A percentile compares a stretch with the other conserved stretches of the same genome.
Evolutionary conservation across 2,329 filamentous ascomycete species (phyloP).

Genomic region (Corynespora cassiicola): DNA sequence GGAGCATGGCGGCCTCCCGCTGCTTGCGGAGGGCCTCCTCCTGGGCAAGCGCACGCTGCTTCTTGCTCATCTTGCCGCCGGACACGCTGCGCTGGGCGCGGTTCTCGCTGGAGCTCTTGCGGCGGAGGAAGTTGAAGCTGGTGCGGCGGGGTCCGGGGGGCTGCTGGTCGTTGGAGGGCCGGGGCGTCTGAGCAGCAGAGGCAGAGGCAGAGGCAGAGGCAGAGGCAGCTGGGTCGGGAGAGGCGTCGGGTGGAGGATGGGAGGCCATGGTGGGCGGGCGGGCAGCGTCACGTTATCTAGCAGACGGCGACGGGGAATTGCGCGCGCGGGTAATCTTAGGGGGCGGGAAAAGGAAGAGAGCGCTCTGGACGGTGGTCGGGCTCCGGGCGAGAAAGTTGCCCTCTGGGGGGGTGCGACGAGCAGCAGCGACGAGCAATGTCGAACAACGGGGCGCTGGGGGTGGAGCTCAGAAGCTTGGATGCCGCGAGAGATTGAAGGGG

Average conservation of each 20-base stretch:
- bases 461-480: too few relatives aligned
- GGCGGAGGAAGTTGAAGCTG: constrained; percentile 46
- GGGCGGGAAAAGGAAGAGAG: constrained; percentile 27
- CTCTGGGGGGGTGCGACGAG: too few relatives aligned
- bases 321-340: constrained; percentile 32
- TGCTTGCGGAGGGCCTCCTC: constrained; percentile 63
- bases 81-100: constrained; percentile 35
- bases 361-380: constrained; percentile 21
- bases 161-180: constrained; percentile 24
- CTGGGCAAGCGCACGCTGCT: constrained; percentile 57
- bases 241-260: constrained; percentile 32
- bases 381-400: too few relatives aligned
- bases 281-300: constrained; percentile 29
- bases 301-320: not conserved
- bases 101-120: constrained; percentile 39
- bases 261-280: constrained; percentile 34
- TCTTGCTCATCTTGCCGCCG: constrained; percentile 60
- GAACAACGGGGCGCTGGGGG: too few relatives aligned
- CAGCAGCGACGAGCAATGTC: too few relatives aligned
- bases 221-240: constrained; percentile 32
- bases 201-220: not conserved
- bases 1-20: constrained; percentile 62
- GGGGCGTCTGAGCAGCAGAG: constrained; percentile 1
- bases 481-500: too few relatives aligned
- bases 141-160: constrained; percentile 25